Evolutionary conservation across 176 grass and related monocot species (phyloP).

Genomic region (Hsuehochloa calcarea): DNA sequence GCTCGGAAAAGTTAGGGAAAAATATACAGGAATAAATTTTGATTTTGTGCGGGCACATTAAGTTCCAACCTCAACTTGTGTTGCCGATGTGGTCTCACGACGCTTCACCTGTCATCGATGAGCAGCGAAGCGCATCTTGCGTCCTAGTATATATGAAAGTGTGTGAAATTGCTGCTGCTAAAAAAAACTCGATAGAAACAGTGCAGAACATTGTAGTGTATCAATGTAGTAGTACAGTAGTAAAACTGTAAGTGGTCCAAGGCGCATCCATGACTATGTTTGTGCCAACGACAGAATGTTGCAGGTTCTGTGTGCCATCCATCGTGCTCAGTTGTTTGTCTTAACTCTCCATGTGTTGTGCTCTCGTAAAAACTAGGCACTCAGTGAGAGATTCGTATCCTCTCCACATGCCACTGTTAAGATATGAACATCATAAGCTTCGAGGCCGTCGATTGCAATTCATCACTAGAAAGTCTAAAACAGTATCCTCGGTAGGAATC

Average conservation of each 20-base stretch:
- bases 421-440: not conserved
- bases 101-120: too few relatives aligned
- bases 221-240: not conserved
- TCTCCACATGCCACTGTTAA: not conserved
- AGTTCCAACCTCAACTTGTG: too few relatives aligned
- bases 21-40: too few relatives aligned
- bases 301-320: not conserved
- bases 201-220: not conserved
- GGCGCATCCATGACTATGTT: not conserved
- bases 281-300: not conserved
- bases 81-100: too few relatives aligned
- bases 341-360: not conserved
- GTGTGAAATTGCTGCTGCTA: not conserved
- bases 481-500: not conserved
- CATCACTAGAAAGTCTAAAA: not conserved
- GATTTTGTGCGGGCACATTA: too few relatives aligned
- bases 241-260: slow-evolving; percentile 7
- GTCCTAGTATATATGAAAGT: not conserved
- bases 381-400: not conserved
- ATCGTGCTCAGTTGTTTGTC: not conserved
- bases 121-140: too few relatives aligned
- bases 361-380: not conserved
- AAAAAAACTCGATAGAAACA: not conserved
- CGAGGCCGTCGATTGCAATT: not conserved
- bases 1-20: too few relatives aligned